A percentile compares a stretch with the other conserved stretches of the same genome.
phyloP scores from a whole-genome alignment of 257 asterid genomes.

The Solanum chmielewskii region DNA sequence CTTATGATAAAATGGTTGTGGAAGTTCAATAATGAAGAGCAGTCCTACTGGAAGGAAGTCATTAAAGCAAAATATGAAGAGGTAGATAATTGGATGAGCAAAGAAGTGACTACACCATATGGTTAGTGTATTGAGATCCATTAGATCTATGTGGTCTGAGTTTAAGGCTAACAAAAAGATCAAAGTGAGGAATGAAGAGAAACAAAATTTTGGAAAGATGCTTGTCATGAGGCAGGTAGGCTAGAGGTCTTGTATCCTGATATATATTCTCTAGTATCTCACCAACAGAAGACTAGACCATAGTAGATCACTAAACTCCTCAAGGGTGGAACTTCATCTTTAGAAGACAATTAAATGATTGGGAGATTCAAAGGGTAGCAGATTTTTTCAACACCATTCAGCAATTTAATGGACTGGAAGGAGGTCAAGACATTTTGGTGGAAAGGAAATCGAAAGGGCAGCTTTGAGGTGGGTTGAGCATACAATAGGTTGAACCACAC shows the following conservation, averaged over 20 bases:
- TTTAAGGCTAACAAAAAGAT: background rate
- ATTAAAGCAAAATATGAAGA: background rate
- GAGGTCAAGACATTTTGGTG: background rate
- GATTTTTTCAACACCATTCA: background rate
- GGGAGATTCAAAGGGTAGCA: background rate
- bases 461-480: background rate
- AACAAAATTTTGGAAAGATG: background rate
- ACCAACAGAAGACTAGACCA: background rate
- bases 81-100: background rate
- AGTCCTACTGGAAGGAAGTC: background rate
- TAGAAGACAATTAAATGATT: background rate
- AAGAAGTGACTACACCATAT: background rate
- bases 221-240: background rate
- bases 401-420: background rate
- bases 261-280: too few relatives aligned
- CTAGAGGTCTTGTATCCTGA: background rate
- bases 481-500: background rate
- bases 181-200: background rate
- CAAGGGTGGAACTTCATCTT: background rate
- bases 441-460: background rate
- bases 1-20: background rate
- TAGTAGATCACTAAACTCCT: background rate
- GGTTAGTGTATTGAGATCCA: background rate
- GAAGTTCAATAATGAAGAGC: background rate
- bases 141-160: background rate